phyloP scores from a whole-genome alignment of 1,284 basidiomycete species.

The Tremellales sp. region DNA sequence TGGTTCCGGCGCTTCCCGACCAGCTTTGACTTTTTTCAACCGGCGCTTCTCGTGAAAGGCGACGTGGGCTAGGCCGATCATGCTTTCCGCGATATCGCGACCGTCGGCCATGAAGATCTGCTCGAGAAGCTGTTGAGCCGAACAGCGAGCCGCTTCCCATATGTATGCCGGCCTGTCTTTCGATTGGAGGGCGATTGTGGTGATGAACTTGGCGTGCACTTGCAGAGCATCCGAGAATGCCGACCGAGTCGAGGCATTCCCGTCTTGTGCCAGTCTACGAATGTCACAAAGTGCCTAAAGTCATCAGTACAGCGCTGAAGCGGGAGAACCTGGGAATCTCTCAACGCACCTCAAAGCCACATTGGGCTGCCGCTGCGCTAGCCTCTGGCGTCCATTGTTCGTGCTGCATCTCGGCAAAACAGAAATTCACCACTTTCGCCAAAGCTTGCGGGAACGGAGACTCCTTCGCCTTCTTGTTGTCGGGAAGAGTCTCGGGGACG shows the following conservation, averaged over 20 bases:
- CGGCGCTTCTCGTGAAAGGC: conserved; percentile 26
- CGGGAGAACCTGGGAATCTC: too few relatives aligned
- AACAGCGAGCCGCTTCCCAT: conserved; percentile 33
- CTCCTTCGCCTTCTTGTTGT: conserved; percentile 41
- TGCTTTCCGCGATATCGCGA: conserved; percentile 28
- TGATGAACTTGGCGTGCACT: conserved; percentile 51
- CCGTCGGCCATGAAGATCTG: conserved; percentile 46
- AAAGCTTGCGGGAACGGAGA: conserved; percentile 61
- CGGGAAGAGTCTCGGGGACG: conserved; percentile 5
- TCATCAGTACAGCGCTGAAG: not conserved
- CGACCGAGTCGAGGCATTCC: conserved; percentile 2
- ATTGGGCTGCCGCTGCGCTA: conserved; percentile 59
- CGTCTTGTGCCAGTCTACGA: conserved; percentile 6
- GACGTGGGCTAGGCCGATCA: conserved; percentile 30
- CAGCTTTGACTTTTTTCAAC: conserved; percentile 11
- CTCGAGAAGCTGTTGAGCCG: conserved; percentile 42
- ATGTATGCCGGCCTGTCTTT: conserved; percentile 32
- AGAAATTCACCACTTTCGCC: conserved; percentile 63
- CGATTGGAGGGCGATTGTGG: conserved; percentile 59
- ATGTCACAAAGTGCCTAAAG: conserved; percentile 10
- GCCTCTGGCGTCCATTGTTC: conserved; percentile 57
- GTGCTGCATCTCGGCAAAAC: conserved; percentile 73
- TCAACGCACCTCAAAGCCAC: conserved; percentile 59
- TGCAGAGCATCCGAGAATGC: conserved; percentile 36
- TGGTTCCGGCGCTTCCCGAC: conserved; percentile 11